phyloP scores from a whole-genome alignment of 208 protist species.

The Naegleria gruberi region DNA sequence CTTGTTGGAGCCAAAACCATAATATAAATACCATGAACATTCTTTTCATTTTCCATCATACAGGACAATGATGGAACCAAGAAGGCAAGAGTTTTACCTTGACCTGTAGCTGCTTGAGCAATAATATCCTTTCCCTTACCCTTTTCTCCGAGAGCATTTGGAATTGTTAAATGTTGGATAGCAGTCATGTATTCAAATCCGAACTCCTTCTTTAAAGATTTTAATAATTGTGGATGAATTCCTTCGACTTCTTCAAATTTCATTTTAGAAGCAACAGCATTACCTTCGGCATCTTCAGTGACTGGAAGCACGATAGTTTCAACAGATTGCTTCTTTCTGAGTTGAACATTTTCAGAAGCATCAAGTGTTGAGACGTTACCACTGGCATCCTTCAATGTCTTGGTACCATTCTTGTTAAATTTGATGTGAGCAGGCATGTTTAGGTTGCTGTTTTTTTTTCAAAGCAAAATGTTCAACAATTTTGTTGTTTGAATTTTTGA shows the following conservation, averaged over 20 bases:
- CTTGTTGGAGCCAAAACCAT: constrained; percentile 89
- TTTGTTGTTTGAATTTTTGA: too few relatives aligned
- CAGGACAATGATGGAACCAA: constrained; percentile 64
- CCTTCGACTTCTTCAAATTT: not conserved
- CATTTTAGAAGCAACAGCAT: not conserved
- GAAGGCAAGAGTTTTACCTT: constrained; percentile 76
- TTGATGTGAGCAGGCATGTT: not conserved
- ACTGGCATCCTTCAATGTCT: not conserved
- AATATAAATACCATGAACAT: constrained; percentile 55
- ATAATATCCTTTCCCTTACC: constrained; percentile 72
- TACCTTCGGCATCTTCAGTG: not conserved
- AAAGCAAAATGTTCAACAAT: too few relatives aligned
- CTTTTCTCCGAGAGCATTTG: constrained; percentile 57
- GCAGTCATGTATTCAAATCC: constrained; percentile 62
- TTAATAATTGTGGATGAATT: not conserved
- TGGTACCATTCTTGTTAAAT: not conserved
- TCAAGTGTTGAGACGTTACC: not conserved
- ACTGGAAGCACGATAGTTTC: not conserved
- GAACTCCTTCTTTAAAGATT: constrained; percentile 14
- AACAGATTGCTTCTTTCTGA: not conserved
- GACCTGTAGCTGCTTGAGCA: constrained; percentile 66
- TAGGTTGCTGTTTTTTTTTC: too few relatives aligned
- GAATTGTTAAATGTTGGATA: constrained; percentile 66
- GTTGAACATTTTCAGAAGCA: not conserved
- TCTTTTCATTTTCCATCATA: constrained; percentile 48